A percentile compares a stretch with the other conserved stretches of the same genome.
Evolutionary conservation across 2,329 filamentous ascomycete species (phyloP).

Genomic region (Coleophoma cylindrospora): DNA sequence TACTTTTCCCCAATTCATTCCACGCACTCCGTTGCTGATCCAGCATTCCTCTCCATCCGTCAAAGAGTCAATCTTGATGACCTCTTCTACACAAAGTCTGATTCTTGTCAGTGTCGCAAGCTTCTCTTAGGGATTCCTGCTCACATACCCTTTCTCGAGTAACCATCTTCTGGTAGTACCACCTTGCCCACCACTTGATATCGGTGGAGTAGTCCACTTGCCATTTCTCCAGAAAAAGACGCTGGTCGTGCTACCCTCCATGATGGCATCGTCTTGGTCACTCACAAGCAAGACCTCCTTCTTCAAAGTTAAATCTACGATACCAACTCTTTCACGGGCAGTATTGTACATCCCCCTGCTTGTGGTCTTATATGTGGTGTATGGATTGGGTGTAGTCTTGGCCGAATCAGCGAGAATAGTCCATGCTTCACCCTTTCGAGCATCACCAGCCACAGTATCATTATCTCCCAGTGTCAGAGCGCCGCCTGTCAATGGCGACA

Average conservation of each 20-base stretch:
- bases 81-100: conserved; percentile 59
- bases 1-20: conserved; percentile 55
- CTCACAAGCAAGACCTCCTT: conserved; percentile 77
- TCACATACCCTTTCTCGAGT: conserved; percentile 54
- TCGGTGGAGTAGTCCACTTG: conserved; percentile 75
- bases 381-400: conserved; percentile 48
- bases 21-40: conserved; percentile 83
- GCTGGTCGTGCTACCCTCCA: conserved; percentile 82
- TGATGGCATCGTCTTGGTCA: conserved; percentile 53
- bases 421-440: conserved; percentile 29
- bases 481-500: conserved; percentile 22
- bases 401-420: conserved; percentile 46
- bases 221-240: conserved; percentile 73
- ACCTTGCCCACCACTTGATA: conserved; percentile 74
- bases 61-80: conserved; percentile 54
- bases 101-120: conserved; percentile 23
- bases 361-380: conserved; percentile 85
- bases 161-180: conserved; percentile 83
- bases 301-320: conserved; percentile 39
- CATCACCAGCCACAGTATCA: conserved; percentile 19
- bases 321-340: conserved; percentile 57
- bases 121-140: not conserved
- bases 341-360: conserved; percentile 65
- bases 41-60: conserved; percentile 73
- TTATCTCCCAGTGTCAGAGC: conserved; percentile 15